Evolutionary conservation across 148 eudicot species (phyloP).

Genomic region (Fagopyrum homotropicum): DNA sequence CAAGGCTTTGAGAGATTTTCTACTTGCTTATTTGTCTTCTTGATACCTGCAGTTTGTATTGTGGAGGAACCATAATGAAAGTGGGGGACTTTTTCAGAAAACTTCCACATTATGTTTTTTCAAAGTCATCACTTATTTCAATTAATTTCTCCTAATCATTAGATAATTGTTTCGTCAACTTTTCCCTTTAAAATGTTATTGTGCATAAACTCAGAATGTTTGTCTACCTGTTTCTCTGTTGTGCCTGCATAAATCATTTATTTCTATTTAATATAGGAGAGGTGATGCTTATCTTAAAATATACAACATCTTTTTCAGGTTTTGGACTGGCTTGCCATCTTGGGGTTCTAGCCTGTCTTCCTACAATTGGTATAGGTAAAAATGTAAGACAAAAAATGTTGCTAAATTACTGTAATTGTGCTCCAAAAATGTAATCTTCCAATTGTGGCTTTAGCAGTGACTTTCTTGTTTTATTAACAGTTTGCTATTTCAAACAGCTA

Average conservation of each 20-base stretch:
- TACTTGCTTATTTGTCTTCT: too few species aligned
- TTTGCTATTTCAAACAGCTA: conserved; percentile 38
- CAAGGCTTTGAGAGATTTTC: too few species aligned
- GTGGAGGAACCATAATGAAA: too few species aligned
- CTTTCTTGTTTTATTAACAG: conserved; percentile 5
- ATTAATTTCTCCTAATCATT: neutral
- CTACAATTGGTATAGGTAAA: conserved; percentile 86
- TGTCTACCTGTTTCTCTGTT: neutral
- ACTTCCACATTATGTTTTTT: neutral
- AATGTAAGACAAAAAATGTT: conserved; percentile 46
- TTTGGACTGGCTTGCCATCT: conserved; percentile 97
- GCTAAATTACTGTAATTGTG: neutral
- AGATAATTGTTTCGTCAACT: neutral
- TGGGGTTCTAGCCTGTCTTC: conserved; percentile 80
- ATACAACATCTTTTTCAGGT: conserved; percentile 30
- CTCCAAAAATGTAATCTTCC: neutral
- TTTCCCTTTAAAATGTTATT: neutral
- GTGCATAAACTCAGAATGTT: neutral
- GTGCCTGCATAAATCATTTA: neutral
- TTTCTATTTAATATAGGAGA: neutral
- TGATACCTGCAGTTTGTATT: too few species aligned
- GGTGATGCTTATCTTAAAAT: neutral
- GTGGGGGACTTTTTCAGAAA: too few species aligned
- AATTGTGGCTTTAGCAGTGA: neutral
- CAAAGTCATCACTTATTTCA: neutral